Base-by-base conservation (phyloP, 345 rosid species). In the Toxicodendron radicans region DNA sequence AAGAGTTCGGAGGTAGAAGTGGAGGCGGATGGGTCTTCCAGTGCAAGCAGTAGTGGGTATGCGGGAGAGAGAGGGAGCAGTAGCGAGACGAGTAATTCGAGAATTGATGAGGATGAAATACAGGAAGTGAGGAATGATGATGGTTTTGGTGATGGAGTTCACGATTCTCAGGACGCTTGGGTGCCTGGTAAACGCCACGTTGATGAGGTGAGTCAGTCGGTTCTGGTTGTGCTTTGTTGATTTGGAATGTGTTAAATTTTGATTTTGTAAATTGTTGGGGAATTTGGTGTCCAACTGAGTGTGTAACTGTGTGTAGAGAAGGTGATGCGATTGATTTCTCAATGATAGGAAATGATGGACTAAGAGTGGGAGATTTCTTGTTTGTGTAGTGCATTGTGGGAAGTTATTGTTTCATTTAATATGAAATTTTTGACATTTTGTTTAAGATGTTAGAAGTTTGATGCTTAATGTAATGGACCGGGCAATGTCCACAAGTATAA, bases 21-120 rank as follows among this genome's bases (percentile, higher is more conserved):
- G 79, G 93, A 84, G 23, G 79, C 73, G 79, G 93, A 85, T 20
- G 82, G 76, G 66, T 89, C 85, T 67, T 75, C 84, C 45, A 93
- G 97, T 76, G 95, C 99, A 23, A 89, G 92, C 59, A 95, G 97
- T 66, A 93, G 99, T 43, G 98, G 99, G 10, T 95, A 93, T 68
- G 99, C 92, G 3, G 98, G 93, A 30, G 98, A 84, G 88, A 89
- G 95, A 87, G 98, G 98, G 58, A 95, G 93, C 54, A 91, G 97
- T 79, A 83, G 92, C 20, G 89, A 85, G 65, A 82, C 85, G 27
- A 80, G 85, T 20, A 83, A 78, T 20, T 85, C 94, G 51, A 78
- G 84, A 59, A 49, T 70, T 58, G 85, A 78, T 11, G 92, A 83
- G n/a, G 94, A 85, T 73, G 97, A 85, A 76, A 89, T 90, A 73